Percentiles rank a stretch among this genome's conserved stretches.
Conservation (phyloP, 495 filamentous ascomycete genomes). For the Polyplosphaeria fusca region DNA sequence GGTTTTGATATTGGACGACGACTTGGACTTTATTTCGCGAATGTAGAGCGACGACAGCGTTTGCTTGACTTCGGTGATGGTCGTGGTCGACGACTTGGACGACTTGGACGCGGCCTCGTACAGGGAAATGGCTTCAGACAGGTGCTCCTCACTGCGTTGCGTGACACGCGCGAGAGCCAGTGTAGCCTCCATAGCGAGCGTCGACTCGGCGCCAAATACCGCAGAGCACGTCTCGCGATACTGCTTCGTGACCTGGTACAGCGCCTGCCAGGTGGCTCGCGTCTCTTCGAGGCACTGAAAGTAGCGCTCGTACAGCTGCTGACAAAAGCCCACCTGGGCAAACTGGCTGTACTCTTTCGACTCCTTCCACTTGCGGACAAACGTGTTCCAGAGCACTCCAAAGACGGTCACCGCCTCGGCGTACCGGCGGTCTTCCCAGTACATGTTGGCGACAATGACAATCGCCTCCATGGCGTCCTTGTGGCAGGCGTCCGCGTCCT, state of each 20-base stretch:
- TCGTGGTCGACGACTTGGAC: not conserved
- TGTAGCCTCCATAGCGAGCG: conserved; percentile 15
- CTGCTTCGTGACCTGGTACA: conserved; percentile 16
- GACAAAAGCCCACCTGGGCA: conserved; percentile 6
- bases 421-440: conserved; percentile 26
- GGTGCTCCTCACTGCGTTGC: conserved; percentile 18
- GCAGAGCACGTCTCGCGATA: conserved; percentile 13
- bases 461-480: conserved; percentile 25
- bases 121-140: conserved; percentile 12
- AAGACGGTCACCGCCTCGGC: conserved; percentile 24
- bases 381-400: conserved; percentile 23
- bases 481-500: conserved; percentile 21
- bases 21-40: conserved; percentile 4
- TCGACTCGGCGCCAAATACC: conserved; percentile 13
- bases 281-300: conserved; percentile 27
- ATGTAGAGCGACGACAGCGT: conserved; percentile 20
- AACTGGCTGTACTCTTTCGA: conserved; percentile 23
- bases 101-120: conserved; percentile 22
- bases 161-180: conserved; percentile 12
- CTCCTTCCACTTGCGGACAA: conserved; percentile 19
- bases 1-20: conserved; percentile 3
- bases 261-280: conserved; percentile 1
- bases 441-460: conserved; percentile 14
- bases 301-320: conserved; percentile 24
- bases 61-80: conserved; percentile 12